Conservation (phyloP, 2,329 filamentous ascomycete genomes). For the Cercospora brassicicola region DNA sequence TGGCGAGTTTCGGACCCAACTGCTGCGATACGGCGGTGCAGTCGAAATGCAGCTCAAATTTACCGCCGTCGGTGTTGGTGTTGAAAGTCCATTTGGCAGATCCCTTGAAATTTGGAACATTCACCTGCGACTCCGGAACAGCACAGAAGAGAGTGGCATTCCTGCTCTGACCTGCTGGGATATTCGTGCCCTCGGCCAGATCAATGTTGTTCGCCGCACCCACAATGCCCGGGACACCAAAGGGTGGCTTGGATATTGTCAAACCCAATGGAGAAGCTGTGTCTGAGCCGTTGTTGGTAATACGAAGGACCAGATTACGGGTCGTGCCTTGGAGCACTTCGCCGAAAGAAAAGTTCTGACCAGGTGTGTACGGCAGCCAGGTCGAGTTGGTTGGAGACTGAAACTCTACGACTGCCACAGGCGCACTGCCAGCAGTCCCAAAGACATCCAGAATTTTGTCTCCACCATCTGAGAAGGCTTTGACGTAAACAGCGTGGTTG, state of each 20-base stretch:
- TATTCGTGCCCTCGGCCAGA: conserved; percentile 15
- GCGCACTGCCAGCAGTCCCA: conserved; percentile 11
- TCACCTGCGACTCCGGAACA: conserved; percentile 6
- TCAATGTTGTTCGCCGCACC: conserved; percentile 13
- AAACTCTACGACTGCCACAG: conserved; percentile 11
- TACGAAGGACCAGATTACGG: conserved; percentile 6
- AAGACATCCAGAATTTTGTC: conserved; percentile 14
- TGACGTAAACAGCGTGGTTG: conserved; percentile 12
- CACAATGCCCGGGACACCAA: conserved; percentile 13
- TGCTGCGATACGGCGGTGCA: conserved; percentile 9
- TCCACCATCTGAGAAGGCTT: conserved; percentile 4
- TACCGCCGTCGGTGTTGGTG: conserved; percentile 38
- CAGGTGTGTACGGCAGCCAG: conserved; percentile 8
- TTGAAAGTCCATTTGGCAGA: conserved; percentile 21
- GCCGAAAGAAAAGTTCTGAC: conserved; percentile 15
- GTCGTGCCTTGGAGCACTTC: conserved; percentile 8
- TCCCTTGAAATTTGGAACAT: background rate
- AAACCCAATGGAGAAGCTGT: conserved; percentile 13
- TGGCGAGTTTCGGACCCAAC: conserved; percentile 9
- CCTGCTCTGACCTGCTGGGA: conserved; percentile 5
- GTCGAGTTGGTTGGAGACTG: conserved; percentile 1
- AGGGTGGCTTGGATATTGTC: conserved; percentile 15
- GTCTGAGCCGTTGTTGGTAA: conserved; percentile 16
- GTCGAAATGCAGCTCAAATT: conserved; percentile 34
- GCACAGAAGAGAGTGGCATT: conserved; percentile 17